Base-by-base conservation (phyloP, 306 rosid species). In the Malus sieversii region DNA sequence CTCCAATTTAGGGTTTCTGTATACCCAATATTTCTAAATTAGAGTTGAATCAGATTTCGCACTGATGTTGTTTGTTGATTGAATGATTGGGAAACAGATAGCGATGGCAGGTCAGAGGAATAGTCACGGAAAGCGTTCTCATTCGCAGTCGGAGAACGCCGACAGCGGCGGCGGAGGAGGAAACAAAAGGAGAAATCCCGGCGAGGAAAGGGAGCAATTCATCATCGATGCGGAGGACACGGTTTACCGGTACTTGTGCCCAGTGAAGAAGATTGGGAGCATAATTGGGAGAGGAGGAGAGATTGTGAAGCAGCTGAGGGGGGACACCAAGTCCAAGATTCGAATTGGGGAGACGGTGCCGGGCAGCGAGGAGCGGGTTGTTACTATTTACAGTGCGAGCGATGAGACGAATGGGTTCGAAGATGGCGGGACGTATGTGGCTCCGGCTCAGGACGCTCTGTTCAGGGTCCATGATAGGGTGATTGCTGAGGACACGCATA, bases 251-350 rank as follows among this genome's bases (percentile, higher is more conserved):
- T 95, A 85, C 79, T 75, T 92, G 75, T 95, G 99, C 71, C 90
- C 91, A 5, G 87, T 75, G 15, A 83, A 88, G 74, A 95, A 95
- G 88, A 95, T 92, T 73, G 97, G 99, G 10, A 89, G 93, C 88
- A 90, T 95, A 42, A 95, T 95, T 82, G 99, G 99, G 23, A 85
- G 97, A 81, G 97, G 99, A 82, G 99, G 97, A 51, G 97, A 95
- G 88, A 95, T 95, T 77, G 97, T 95, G 70, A 92, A 92, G 95
- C 99, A 95, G 79, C 70, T 95, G 33, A 87, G 97, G 85, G 32
- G 74, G 20, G 97, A 92, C 81, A 95, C 52, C 32, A 90, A 89
- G 74, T 81, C 97, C 10, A 95, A 92, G 91, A 90, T 95, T 71
- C 83, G 97, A 81, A 95, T 95, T 82, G 96, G 97, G 45, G 97